Percentiles rank a stretch among this genome's conserved stretches.
Evolutionary conservation across 202 grass and related monocot genomes (phyloP).

Genomic region (Sporobolus alterniflorus): DNA sequence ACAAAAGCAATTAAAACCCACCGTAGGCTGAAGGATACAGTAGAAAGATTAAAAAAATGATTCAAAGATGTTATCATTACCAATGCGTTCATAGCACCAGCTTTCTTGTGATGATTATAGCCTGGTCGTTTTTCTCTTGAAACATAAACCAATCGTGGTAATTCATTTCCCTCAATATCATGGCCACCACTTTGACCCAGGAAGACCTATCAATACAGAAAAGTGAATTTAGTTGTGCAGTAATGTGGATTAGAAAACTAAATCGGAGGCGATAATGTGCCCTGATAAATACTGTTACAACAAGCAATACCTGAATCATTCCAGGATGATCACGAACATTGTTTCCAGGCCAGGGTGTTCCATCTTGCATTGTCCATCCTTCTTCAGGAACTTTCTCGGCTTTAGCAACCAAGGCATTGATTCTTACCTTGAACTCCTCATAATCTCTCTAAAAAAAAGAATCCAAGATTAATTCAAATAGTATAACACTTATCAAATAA

Average conservation of each 20-base stretch:
- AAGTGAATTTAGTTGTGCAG: background rate
- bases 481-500: constrained; percentile 20
- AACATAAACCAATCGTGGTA: constrained; percentile 88
- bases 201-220: constrained; percentile 63
- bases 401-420: constrained; percentile 99
- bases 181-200: constrained; percentile 91
- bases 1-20: background rate
- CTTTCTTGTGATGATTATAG: constrained; percentile 95
- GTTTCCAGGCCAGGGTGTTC: constrained; percentile 98
- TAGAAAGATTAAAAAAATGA: background rate
- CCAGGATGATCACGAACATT: constrained; percentile 96
- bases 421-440: constrained; percentile 95
- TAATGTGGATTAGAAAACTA: background rate
- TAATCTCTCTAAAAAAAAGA: constrained; percentile 78
- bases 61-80: constrained; percentile 50
- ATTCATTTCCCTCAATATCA: constrained; percentile 91
- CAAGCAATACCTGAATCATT: constrained; percentile 93
- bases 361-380: constrained; percentile 99
- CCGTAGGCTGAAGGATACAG: background rate
- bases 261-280: background rate
- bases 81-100: constrained; percentile 95
- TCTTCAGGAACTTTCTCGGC: constrained; percentile 97
- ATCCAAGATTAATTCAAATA: constrained; percentile 13
- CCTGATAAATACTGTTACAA: background rate
- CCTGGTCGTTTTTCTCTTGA: constrained; percentile 96